Evolutionary conservation across 83 land plant species (phyloP).

Genomic region (Thuja plicata): DNA sequence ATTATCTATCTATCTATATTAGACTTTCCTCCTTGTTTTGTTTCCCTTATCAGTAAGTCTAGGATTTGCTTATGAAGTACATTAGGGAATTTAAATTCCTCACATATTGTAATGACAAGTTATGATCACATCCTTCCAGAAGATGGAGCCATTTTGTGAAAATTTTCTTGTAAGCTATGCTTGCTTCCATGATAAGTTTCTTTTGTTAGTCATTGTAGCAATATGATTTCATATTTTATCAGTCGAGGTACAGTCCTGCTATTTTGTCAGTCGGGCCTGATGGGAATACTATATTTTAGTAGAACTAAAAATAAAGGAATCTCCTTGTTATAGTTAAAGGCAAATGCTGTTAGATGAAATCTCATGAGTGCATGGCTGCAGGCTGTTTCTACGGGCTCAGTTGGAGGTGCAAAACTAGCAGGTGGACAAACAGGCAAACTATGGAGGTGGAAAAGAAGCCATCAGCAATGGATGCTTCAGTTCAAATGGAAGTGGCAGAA

Average conservation of each 20-base stretch:
- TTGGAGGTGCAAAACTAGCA: conserved; percentile 50
- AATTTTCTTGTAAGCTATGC: neutral
- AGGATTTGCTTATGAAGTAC: neutral
- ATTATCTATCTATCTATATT: neutral
- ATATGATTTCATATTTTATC: neutral
- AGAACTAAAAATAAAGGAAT: conserved; percentile 5
- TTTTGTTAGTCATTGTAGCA: neutral
- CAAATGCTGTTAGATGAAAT: neutral
- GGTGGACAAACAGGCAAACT: conserved; percentile 67
- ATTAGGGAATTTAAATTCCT: conserved; percentile 1
- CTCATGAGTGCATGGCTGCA: conserved; percentile 2
- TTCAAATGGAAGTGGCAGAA: conserved; percentile 97
- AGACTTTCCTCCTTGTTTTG: neutral
- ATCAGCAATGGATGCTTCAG: conserved; percentile 88
- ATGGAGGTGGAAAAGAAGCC: conserved; percentile 88
- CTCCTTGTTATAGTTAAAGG: neutral
- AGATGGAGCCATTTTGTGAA: neutral
- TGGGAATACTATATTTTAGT: neutral
- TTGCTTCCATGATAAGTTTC: neutral
- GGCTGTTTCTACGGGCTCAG: conserved; percentile 38
- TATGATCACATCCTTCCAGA: neutral
- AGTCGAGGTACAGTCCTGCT: neutral
- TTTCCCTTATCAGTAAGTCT: neutral
- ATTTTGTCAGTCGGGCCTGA: neutral
- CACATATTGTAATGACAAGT: neutral